Conservation (phyloP, 805 yeast species). For the Saccharomycopsis sp. region DNA sequence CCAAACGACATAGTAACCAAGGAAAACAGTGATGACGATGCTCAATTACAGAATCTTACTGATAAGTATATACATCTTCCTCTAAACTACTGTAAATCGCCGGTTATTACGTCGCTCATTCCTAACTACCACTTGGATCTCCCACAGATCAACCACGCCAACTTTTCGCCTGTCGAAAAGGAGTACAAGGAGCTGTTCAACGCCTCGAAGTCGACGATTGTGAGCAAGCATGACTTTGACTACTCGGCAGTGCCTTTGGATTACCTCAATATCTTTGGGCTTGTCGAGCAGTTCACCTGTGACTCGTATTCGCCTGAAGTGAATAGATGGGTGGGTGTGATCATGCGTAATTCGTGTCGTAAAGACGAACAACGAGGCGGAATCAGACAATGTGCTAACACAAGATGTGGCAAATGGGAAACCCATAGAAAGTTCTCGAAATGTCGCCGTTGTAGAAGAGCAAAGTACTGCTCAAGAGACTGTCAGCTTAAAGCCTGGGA, state of each 20-base stretch:
- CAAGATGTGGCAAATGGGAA: constrained; percentile 94
- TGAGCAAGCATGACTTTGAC: constrained; percentile 33
- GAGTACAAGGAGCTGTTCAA: constrained; percentile 31
- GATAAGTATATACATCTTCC: constrained; percentile 19
- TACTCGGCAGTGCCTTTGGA: constrained; percentile 40
- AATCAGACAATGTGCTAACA: constrained; percentile 89
- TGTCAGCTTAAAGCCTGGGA: constrained; percentile 92
- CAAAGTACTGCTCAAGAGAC: constrained; percentile 88
- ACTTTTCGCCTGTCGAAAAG: constrained; percentile 6
- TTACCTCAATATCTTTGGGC: constrained; percentile 68
- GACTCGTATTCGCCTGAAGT: constrained; percentile 65
- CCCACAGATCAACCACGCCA: constrained; percentile 11
- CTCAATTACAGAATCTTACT: no score
- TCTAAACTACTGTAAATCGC: constrained; percentile 14
- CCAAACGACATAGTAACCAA: constrained; percentile 20
- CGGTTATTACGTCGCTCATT: constrained; percentile 13
- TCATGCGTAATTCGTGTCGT: constrained; percentile 92
- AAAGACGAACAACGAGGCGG: constrained; percentile 85
- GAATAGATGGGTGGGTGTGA: constrained; percentile 96
- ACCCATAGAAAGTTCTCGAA: constrained; percentile 84
- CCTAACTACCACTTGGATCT: constrained; percentile 17
- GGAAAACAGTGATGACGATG: no score
- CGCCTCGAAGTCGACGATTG: constrained; percentile 37
- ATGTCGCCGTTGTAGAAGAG: constrained; percentile 88
- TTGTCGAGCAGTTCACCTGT: constrained; percentile 85